phyloP scores from a whole-genome alignment of 306 rosid species.

The Cicer bijugum region DNA sequence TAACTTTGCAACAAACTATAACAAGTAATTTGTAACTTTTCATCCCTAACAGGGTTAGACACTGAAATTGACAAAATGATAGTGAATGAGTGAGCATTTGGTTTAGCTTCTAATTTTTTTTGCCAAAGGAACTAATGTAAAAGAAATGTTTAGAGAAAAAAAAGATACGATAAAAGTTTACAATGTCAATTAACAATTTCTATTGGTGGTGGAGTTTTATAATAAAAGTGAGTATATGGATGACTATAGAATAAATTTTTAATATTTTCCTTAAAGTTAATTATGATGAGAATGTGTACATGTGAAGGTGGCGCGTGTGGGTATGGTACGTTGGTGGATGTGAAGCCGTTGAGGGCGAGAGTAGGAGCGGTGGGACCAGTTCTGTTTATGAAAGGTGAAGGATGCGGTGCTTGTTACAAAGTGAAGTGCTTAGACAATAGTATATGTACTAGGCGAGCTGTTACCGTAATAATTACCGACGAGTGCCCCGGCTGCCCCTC shows the following conservation, averaged over 20 bases:
- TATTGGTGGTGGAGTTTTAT: too few relatives aligned
- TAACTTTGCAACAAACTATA: too few relatives aligned
- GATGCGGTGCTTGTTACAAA: constrained; percentile 92
- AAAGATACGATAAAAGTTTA: too few relatives aligned
- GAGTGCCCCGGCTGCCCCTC: constrained; percentile 86
- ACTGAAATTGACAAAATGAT: too few relatives aligned
- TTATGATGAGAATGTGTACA: constrained; percentile 5
- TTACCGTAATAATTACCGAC: constrained; percentile 82
- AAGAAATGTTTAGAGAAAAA: too few relatives aligned
- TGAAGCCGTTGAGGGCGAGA: constrained; percentile 79
- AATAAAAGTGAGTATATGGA: neutral
- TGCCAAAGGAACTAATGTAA: too few relatives aligned
- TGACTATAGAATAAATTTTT: neutral
- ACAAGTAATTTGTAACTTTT: too few relatives aligned
- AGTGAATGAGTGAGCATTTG: too few relatives aligned
- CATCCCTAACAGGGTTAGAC: too few relatives aligned
- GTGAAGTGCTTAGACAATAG: constrained; percentile 73
- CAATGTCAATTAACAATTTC: too few relatives aligned
- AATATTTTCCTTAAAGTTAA: neutral
- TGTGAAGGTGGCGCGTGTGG: constrained; percentile 93
- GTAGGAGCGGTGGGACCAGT: constrained; percentile 88
- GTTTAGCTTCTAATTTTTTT: too few relatives aligned
- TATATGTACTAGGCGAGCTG: constrained; percentile 82
- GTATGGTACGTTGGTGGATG: constrained; percentile 84
- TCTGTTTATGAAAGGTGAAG: constrained; percentile 81